Evolutionary conservation across 2,329 filamentous ascomycete genomes (phyloP).

Genomic region (Ophiostoma sp.): DNA sequence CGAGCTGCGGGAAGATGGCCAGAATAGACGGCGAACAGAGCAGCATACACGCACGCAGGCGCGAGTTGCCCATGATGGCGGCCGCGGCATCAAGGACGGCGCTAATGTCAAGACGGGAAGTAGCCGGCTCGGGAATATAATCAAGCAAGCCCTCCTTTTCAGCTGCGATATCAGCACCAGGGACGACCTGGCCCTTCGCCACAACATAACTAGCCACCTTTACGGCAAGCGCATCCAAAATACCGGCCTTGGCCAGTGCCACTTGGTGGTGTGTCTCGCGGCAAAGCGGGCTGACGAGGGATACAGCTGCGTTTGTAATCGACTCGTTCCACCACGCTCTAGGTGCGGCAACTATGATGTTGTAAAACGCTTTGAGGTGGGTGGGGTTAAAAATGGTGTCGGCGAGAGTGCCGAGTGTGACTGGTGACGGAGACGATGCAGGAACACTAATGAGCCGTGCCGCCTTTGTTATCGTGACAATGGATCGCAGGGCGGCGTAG

Average conservation of each 20-base stretch:
- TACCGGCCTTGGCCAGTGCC: conserved; percentile 67
- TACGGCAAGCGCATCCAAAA: conserved; percentile 76
- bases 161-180: conserved; percentile 58
- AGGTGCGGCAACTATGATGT: conserved; percentile 64
- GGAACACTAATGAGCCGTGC: conserved; percentile 38
- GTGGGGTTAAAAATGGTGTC: conserved; percentile 63
- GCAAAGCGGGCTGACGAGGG: conserved; percentile 61
- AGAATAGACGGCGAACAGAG: conserved; percentile 68
- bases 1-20: conserved; percentile 64
- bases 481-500: conserved; percentile 69
- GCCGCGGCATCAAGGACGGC: conserved; percentile 76
- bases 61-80: conserved; percentile 75
- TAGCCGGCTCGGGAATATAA: conserved; percentile 62
- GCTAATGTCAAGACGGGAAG: conserved; percentile 59
- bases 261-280: conserved; percentile 68
- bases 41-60: conserved; percentile 71
- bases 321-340: conserved; percentile 51
- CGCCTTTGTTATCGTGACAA: conserved; percentile 71
- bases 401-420: conserved; percentile 55
- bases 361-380: conserved; percentile 63
- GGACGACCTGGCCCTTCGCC: conserved; percentile 66
- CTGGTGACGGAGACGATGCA: conserved; percentile 41
- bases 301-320: conserved; percentile 50
- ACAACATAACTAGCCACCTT: conserved; percentile 72
- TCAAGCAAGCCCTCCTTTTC: conserved; percentile 56